These are phyloP conservation scores for Aaosphaeria arxii DNA, from an alignment of 2,329 filamentous ascomycete genomes.

Conservation along the genomic window DNA sequence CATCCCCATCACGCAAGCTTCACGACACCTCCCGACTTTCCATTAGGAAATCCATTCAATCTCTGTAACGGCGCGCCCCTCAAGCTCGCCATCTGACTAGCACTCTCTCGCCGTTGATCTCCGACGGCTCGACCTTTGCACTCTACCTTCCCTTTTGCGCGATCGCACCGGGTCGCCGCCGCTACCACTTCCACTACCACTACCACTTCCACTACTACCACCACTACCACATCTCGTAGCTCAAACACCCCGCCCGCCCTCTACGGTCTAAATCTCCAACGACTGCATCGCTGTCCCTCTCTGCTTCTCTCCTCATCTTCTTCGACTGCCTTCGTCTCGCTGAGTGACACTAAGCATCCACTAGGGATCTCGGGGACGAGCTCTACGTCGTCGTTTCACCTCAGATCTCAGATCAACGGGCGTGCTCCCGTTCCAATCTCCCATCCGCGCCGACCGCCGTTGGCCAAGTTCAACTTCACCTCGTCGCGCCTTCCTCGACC, in stretches of 20 bases:
- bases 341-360: not conserved
- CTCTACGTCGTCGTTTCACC: slow-evolving; percentile 31
- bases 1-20: no score
- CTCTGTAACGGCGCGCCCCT: no score
- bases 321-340: not conserved
- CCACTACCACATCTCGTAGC: not conserved
- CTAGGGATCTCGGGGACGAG: slow-evolving; percentile 3
- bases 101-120: no score
- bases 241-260: no score
- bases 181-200: not conserved
- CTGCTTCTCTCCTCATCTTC: not conserved
- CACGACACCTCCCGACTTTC: no score
- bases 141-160: no score
- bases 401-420: slow-evolving; percentile 22
- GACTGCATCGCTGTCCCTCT: slow-evolving; percentile 1
- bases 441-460: slow-evolving; percentile 1
- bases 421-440: slow-evolving; percentile 16
- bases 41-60: no score
- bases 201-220: not conserved
- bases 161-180: no score
- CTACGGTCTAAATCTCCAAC: not conserved
- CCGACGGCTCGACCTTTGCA: no score
- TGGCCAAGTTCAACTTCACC: not conserved
- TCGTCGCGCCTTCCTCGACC: not conserved
- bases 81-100: no score